Percentiles rank a stretch among this genome's conserved stretches.
Conservation (phyloP, 2,329 filamentous ascomycete genomes). For the Penicillium thymicola region DNA sequence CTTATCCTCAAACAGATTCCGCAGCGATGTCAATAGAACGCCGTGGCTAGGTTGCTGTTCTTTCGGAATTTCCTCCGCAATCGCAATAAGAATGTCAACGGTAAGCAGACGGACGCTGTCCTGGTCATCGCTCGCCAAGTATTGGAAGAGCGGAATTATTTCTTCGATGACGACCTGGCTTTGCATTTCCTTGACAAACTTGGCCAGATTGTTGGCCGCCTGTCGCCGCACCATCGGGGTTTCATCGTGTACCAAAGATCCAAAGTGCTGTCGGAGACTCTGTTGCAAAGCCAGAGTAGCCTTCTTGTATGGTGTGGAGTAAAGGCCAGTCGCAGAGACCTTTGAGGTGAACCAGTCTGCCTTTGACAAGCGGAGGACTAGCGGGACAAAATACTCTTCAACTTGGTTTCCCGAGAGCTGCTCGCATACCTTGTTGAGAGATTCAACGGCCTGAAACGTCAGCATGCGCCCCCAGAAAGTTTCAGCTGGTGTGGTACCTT, state of each 20-base stretch:
- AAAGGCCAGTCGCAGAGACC: constrained; percentile 94
- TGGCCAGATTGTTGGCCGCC: constrained; percentile 91
- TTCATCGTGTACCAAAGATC: constrained; percentile 91
- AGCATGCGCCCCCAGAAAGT: background rate
- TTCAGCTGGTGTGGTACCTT: constrained; percentile 60
- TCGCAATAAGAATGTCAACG: constrained; percentile 92
- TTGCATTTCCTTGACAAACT: constrained; percentile 97
- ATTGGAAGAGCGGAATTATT: constrained; percentile 98
- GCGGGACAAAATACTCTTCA: constrained; percentile 95
- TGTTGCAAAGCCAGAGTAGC: constrained; percentile 85
- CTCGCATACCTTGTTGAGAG: constrained; percentile 97
- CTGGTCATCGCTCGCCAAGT: constrained; percentile 93
- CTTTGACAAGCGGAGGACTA: constrained; percentile 93
- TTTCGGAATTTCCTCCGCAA: constrained; percentile 95
- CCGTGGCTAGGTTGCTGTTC: constrained; percentile 97
- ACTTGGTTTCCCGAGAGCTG: constrained; percentile 88
- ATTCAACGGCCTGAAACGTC: constrained; percentile 79
- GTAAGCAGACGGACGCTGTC: constrained; percentile 95
- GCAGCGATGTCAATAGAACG: constrained; percentile 82
- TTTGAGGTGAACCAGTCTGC: constrained; percentile 99
- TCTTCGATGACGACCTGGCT: constrained; percentile 89
- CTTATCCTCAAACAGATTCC: constrained; percentile 96
- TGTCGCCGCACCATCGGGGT: constrained; percentile 98
- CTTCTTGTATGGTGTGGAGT: constrained; percentile 89
- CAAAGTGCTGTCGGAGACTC: constrained; percentile 86